Percentiles rank a stretch among this genome's conserved stretches.
Evolutionary conservation across 306 rosid genomes (phyloP).

Genomic region (Styphnolobium japonicum): DNA sequence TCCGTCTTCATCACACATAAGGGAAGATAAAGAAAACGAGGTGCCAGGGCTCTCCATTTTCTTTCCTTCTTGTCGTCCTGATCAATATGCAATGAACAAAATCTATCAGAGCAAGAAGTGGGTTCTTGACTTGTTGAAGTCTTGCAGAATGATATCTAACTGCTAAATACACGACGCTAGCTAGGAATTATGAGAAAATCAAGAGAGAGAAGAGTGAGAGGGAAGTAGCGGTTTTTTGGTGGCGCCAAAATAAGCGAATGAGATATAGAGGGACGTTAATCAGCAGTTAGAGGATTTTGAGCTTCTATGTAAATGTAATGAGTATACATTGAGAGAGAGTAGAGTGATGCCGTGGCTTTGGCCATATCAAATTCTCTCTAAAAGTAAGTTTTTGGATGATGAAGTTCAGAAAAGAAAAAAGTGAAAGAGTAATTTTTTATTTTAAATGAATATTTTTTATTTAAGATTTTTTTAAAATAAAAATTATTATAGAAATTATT

Average conservation of each 20-base stretch:
- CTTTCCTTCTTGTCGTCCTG: too few relatives aligned
- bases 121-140: constrained; percentile 29
- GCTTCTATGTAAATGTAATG: not conserved
- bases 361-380: too few relatives aligned
- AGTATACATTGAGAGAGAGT: not conserved
- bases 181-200: constrained; percentile 28
- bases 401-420: too few relatives aligned
- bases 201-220: constrained; percentile 5
- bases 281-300: constrained; percentile 35
- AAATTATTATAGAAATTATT: too few relatives aligned
- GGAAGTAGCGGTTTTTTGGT: constrained; percentile 63
- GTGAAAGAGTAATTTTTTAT: too few relatives aligned
- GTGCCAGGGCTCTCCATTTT: constrained; percentile 50
- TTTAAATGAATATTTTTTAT: too few relatives aligned
- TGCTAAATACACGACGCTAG: constrained; percentile 42
- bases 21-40: constrained; percentile 45
- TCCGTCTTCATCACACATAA: constrained; percentile 64
- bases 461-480: too few relatives aligned
- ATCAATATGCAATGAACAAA: constrained; percentile 7
- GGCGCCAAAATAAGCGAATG: constrained; percentile 86
- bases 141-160: too few relatives aligned
- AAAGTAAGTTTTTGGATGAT: too few relatives aligned
- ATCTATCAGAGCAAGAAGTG: too few relatives aligned
- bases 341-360: not conserved
- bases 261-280: constrained; percentile 49